A percentile compares a stretch with the other conserved stretches of the same genome.
Evolutionary conservation across 2,329 filamentous ascomycete species (phyloP).

Genomic region (Ilyonectria destructans): DNA sequence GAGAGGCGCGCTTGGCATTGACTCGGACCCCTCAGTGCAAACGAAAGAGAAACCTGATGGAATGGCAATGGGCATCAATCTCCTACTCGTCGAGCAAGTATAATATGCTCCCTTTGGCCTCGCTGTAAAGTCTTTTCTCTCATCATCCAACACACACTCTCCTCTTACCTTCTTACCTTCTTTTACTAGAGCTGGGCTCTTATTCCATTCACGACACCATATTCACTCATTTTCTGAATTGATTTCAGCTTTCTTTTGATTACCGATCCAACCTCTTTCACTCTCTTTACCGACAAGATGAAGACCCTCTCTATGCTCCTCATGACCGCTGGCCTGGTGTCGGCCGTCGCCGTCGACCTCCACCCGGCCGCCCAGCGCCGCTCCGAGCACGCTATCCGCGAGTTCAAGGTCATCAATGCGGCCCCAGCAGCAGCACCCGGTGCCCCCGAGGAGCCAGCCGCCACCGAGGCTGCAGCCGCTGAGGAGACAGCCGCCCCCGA

Average conservation of each 20-base stretch:
- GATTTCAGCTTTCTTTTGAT: not conserved
- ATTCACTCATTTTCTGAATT: conserved; percentile 3
- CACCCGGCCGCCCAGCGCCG: not conserved
- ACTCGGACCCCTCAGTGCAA: not conserved
- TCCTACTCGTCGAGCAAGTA: not conserved
- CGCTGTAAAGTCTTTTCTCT: not conserved
- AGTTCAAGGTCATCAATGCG: conserved; percentile 1
- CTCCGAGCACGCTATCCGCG: not conserved
- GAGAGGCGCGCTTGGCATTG: not conserved
- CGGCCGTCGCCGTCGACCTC: not conserved
- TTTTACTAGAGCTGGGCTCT: not conserved
- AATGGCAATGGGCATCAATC: not conserved
- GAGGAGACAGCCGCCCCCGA: not conserved
- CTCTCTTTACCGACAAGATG: conserved; percentile 2
- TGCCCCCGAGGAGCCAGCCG: not conserved
- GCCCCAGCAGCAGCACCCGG: not conserved
- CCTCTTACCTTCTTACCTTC: not conserved
- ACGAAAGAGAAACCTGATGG: not conserved
- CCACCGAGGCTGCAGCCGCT: not conserved
- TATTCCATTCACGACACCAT: not conserved
- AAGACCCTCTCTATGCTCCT: conserved; percentile 5
- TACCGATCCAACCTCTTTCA: not conserved
- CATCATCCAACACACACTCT: conserved; percentile 4
- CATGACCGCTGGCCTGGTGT: conserved; percentile 3
- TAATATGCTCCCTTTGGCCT: not conserved